Evolutionary conservation across 495 filamentous ascomycete species (phyloP).

Genomic region (Lophium mytilinum): DNA sequence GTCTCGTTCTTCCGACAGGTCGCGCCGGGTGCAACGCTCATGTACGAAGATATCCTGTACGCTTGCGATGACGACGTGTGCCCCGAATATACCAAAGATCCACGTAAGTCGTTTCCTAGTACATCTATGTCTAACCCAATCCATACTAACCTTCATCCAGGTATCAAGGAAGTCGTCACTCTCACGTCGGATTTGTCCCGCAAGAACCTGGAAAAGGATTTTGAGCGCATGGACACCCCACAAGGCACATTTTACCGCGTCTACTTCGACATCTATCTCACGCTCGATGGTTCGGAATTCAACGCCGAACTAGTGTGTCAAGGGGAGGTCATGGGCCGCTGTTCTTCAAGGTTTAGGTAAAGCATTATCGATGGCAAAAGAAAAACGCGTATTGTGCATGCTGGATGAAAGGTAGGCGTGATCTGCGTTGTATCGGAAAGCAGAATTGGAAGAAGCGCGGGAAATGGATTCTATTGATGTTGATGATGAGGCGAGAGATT

Average conservation of each 20-base stretch:
- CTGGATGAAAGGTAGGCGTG: neutral
- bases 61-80: constrained; percentile 97
- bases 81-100: constrained; percentile 98
- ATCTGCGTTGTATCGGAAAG: neutral
- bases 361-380: neutral
- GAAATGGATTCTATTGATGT: neutral
- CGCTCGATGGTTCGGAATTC: constrained; percentile 93
- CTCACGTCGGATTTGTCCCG: constrained; percentile 93
- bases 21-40: constrained; percentile 91
- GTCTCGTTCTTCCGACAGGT: constrained; percentile 98
- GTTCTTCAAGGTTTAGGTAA: constrained; percentile 72
- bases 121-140: neutral
- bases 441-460: neutral
- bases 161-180: constrained; percentile 98
- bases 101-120: constrained; percentile 59
- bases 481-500: neutral
- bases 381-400: neutral
- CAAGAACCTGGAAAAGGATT: constrained; percentile 98
- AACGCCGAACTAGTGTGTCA: constrained; percentile 97
- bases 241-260: constrained; percentile 97
- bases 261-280: constrained; percentile 80
- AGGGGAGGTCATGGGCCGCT: constrained; percentile 97
- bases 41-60: constrained; percentile 99
- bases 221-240: constrained; percentile 98
- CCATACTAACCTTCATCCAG: constrained; percentile 38